Evolutionary conservation across 306 rosid species (phyloP).

Genomic region (Castanopsis chinensis): DNA sequence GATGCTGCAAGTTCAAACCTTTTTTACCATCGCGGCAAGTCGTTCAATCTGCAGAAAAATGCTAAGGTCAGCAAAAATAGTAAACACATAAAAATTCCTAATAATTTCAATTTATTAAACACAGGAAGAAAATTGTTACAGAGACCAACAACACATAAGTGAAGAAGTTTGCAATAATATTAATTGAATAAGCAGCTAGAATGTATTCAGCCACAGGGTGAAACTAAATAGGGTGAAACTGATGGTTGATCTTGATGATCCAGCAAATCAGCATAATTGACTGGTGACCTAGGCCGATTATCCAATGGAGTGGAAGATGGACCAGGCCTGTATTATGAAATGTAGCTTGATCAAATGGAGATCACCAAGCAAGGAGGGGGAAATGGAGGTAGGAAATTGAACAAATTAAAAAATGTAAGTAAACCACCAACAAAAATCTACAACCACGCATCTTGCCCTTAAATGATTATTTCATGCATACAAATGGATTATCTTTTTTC

Average conservation of each 20-base stretch:
- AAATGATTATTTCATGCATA: background rate
- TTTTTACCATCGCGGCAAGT: slow-evolving; percentile 66
- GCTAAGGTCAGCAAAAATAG: slow-evolving; percentile 23
- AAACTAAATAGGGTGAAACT: slow-evolving; percentile 28
- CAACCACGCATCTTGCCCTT: background rate
- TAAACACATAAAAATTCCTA: background rate
- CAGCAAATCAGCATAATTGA: slow-evolving; percentile 22
- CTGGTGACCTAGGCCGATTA: slow-evolving; percentile 27
- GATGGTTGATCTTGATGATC: slow-evolving; percentile 35
- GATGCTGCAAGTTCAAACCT: slow-evolving; percentile 43
- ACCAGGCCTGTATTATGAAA: slow-evolving; percentile 43
- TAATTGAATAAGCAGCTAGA: background rate
- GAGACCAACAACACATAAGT: background rate
- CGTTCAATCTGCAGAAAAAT: slow-evolving; percentile 64
- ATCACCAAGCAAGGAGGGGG: background rate
- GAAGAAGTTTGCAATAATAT: background rate
- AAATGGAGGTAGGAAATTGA: background rate
- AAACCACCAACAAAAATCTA: slow-evolving; percentile 5
- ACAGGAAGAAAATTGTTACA: background rate
- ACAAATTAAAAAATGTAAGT: slow-evolving; percentile 7
- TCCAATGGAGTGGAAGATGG: slow-evolving; percentile 29
- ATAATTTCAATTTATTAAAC: background rate
- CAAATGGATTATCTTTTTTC: no score
- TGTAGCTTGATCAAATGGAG: slow-evolving; percentile 19
- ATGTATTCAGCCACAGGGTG: background rate